phyloP scores from a whole-genome alignment of 1,284 basidiomycete genomes.

The Bondarzewia mesenterica region DNA sequence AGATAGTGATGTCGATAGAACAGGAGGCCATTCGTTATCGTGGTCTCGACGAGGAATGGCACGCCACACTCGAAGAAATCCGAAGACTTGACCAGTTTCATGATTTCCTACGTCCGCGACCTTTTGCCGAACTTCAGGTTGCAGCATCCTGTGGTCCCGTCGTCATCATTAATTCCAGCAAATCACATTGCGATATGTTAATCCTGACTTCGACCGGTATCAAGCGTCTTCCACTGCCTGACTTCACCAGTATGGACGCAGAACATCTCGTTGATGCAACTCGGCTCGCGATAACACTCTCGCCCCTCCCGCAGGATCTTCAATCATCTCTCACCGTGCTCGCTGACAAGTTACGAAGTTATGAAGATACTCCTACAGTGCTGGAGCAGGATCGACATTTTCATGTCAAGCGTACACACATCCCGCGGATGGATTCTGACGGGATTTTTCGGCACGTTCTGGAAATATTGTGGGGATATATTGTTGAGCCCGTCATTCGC shows the following conservation, averaged over 20 bases:
- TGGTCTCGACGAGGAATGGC: not conserved
- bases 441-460: not conserved
- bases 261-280: not conserved
- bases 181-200: not conserved
- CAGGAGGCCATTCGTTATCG: not conserved
- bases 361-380: not conserved
- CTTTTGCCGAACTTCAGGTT: not conserved
- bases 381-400: not conserved
- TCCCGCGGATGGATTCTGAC: not conserved
- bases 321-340: not conserved
- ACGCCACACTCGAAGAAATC: not conserved
- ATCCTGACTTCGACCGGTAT: not conserved
- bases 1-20: not conserved
- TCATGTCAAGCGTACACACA: not conserved
- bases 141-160: not conserved
- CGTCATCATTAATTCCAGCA: not conserved
- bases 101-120: conserved; percentile 1
- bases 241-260: not conserved
- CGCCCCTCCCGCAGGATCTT: not conserved
- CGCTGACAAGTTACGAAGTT: no score
- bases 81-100: conserved; percentile 6
- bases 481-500: not conserved
- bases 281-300: not conserved
- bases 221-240: not conserved
- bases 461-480: not conserved